Conservation (phyloP, 2,329 filamentous ascomycete species). For the Pezicula carpinea region DNA sequence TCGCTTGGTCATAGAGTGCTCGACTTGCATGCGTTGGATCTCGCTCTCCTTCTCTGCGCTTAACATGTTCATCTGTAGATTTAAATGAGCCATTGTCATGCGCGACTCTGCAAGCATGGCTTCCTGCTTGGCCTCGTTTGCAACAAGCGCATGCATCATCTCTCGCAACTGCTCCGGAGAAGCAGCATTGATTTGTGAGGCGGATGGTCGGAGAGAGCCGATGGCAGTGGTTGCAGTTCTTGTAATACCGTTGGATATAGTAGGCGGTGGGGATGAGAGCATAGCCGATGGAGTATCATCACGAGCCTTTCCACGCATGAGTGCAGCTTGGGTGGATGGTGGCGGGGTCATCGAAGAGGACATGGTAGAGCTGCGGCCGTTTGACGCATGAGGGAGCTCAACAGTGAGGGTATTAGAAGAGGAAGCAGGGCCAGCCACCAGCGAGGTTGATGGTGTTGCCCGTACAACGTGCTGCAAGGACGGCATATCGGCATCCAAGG, state of each 20-base stretch:
- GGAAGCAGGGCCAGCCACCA: conserved; percentile 26
- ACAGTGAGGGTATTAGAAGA: conserved; percentile 24
- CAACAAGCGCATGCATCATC: conserved; percentile 50
- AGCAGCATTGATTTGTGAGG: conserved; percentile 47
- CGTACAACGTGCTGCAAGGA: conserved; percentile 10
- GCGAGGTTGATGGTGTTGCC: conserved; percentile 12
- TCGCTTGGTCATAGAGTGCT: conserved; percentile 84
- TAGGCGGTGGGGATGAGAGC: conserved; percentile 26
- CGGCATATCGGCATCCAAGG: conserved; percentile 12
- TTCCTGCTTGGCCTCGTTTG: conserved; percentile 50
- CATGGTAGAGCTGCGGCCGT: conserved; percentile 21
- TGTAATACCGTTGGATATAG: conserved; percentile 18
- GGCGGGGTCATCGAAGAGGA: conserved; percentile 52
- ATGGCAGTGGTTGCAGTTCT: conserved; percentile 7
- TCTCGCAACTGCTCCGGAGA: conserved; percentile 50
- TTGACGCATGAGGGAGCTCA: too few species aligned
- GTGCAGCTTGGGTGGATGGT: conserved; percentile 53
- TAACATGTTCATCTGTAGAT: conserved; percentile 82
- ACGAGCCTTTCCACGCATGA: conserved; percentile 5
- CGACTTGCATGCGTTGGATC: conserved; percentile 80
- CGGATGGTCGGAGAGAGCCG: conserved; percentile 32
- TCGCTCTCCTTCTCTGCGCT: conserved; percentile 81
- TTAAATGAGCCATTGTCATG: conserved; percentile 84
- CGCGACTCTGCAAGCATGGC: conserved; percentile 56
- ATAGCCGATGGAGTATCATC: conserved; percentile 1